A percentile compares a stretch with the other conserved stretches of the same genome.
Conservation (phyloP, 2,329 filamentous ascomycete species). For the Rutstroemia sp. region DNA sequence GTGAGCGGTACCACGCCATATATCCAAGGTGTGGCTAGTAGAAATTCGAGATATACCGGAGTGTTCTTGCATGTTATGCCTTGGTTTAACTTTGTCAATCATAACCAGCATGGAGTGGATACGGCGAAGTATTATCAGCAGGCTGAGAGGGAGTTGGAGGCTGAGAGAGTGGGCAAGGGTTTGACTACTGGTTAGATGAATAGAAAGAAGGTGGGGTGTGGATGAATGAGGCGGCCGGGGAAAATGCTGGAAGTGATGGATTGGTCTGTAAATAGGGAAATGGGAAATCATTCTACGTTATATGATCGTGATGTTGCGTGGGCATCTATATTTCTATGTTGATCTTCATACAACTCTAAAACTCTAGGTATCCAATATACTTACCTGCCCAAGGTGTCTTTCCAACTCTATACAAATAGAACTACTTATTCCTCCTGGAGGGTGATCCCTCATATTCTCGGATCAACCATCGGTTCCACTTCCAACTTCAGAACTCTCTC, state of each 20-base stretch:
- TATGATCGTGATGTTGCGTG: no score
- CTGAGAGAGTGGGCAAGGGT: slow-evolving; percentile 46
- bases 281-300: not conserved
- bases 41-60: slow-evolving; percentile 87
- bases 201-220: not conserved
- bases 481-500: slow-evolving; percentile 29
- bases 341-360: not conserved
- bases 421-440: not conserved
- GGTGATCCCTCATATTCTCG: not conserved
- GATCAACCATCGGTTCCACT: slow-evolving; percentile 23
- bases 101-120: slow-evolving; percentile 87
- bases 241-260: not conserved
- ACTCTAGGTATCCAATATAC: not conserved
- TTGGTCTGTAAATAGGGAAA: slow-evolving; percentile 7
- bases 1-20: slow-evolving; percentile 70
- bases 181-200: not conserved
- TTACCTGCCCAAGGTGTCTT: not conserved
- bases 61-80: slow-evolving; percentile 79
- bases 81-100: slow-evolving; percentile 99
- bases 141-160: slow-evolving; percentile 88
- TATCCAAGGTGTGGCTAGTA: slow-evolving; percentile 85
- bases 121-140: slow-evolving; percentile 98
- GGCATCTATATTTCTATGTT: not conserved
- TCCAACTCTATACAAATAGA: not conserved
- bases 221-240: not conserved